phyloP scores from a whole-genome alignment of 805 yeast genomes.

The Zygotorulaspora chibaensis region DNA sequence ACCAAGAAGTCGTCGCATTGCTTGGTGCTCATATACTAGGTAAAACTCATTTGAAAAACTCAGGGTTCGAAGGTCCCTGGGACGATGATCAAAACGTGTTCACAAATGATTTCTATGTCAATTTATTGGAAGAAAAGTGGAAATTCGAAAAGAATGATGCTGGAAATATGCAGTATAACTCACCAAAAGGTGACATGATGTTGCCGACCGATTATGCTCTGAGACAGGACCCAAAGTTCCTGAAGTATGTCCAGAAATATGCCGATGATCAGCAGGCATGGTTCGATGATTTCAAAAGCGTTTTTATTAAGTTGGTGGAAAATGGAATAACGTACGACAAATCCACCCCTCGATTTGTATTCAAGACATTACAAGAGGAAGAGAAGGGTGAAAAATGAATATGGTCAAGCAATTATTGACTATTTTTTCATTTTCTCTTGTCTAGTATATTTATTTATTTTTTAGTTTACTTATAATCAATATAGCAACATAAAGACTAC shows the following conservation, averaged over 20 bases:
- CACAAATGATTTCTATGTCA: constrained; percentile 66
- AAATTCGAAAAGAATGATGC: constrained; percentile 50
- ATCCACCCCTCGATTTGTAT: constrained; percentile 39
- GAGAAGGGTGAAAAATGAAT: constrained; percentile 19
- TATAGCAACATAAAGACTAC: no score
- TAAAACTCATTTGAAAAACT: constrained; percentile 60
- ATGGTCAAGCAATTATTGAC: no score
- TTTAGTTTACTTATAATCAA: no score
- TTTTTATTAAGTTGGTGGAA: constrained; percentile 67
- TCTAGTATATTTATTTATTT: no score
- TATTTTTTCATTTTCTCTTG: no score
- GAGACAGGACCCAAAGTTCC: constrained; percentile 53
- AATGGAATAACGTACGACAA: constrained; percentile 66
- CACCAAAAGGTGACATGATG: constrained; percentile 74
- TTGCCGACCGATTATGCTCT: constrained; percentile 80
- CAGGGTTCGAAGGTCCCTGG: constrained; percentile 90
- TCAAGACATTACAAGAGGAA: constrained; percentile 71
- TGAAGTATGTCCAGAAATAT: constrained; percentile 57
- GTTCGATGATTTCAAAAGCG: constrained; percentile 59
- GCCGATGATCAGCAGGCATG: constrained; percentile 62
- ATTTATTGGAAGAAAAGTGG: constrained; percentile 53
- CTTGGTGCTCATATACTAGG: constrained; percentile 77
- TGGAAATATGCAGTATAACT: constrained; percentile 61
- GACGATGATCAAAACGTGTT: constrained; percentile 73
- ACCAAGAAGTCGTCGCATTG: constrained; percentile 67